Evolutionary conservation across 768 basidiomycete species (phyloP).

Genomic region (Russula brevipes): DNA sequence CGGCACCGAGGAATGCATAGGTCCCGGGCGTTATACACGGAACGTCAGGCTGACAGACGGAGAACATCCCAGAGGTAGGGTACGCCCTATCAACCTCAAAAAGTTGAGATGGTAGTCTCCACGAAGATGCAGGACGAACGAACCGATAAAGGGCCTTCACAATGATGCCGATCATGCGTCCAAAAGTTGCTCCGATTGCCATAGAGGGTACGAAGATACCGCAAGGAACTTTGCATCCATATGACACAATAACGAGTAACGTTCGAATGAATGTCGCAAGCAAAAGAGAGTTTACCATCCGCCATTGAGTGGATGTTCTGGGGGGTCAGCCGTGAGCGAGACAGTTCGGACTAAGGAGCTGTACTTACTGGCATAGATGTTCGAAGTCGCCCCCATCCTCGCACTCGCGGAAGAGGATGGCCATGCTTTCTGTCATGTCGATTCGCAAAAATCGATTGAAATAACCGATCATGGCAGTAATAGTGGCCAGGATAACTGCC

Average conservation of each 20-base stretch:
- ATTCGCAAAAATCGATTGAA: conserved; percentile 92
- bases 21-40: conserved; percentile 99
- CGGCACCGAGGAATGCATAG: conserved; percentile 95
- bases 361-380: conserved; percentile 88
- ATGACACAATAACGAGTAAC: conserved; percentile 83
- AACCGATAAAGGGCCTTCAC: conserved; percentile 90
- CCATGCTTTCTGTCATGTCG: conserved; percentile 97
- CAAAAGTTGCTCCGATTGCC: conserved; percentile 97
- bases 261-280: conserved; percentile 87
- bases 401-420: conserved; percentile 92
- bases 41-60: conserved; percentile 82
- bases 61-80: conserved; percentile 81
- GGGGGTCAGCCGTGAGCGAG: conserved; percentile 5
- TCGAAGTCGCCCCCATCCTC: conserved; percentile 89
- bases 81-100: conserved; percentile 54
- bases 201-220: conserved; percentile 99
- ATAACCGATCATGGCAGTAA: conserved; percentile 91
- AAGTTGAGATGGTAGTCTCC: background rate
- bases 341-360: conserved; percentile 4
- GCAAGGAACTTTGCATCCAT: conserved; percentile 94
- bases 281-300: conserved; percentile 87
- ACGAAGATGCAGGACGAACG: conserved; percentile 38
- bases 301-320: conserved; percentile 89
- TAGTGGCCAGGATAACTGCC: conserved; percentile 76
- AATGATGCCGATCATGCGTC: conserved; percentile 93